Base-by-base conservation (phyloP, 805 yeast species). In the Starmerella ratchasimensis region DNA sequence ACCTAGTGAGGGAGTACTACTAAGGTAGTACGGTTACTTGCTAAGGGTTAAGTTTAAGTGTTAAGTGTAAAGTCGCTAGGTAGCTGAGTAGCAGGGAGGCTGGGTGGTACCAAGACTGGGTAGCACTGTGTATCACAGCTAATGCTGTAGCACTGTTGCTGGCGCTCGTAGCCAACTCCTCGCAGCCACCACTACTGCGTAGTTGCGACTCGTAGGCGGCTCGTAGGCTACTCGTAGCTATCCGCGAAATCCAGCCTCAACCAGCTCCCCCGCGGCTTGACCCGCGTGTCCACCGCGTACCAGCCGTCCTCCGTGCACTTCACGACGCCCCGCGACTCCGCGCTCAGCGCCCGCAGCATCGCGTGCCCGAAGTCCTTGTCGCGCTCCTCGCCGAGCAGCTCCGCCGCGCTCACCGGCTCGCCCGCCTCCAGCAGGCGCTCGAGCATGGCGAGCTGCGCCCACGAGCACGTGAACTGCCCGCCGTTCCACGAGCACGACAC, bases 401-500 rank as follows among this genome's bases (percentile, higher is more conserved):
- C 20, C 14, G 22, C 1, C 19, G 19, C 32, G 13, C 31, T 8
- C 4, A 36, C 21, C 14, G 43, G 43, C 14, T 5, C 21, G 2
- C 20, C 13, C 13, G 39, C 23, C 3, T 26, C 10, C n/a, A 31
- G 16, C 18, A 39, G 17, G 32, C 3, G n/a, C 20, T 17, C 8
- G 3, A 40, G 16, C 3, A 36, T 3, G n/a, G 30, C 34, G 21
- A 22, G 34, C 33, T 40, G 43, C 4, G 28, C 28, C 11, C 31
- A 26, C 3, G 43, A 33, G 25, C 43, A 40, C 16, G 11, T 21
- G 32, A 40, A 36, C 4, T 9, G 8, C 3, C 14, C 14, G 11
- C 24, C 33, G 5, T 19, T 23, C 5, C 18, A 13, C 2, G 17
- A 8, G 15, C 27, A 28, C 4, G 11, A 16, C 11, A 36, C 40